Conservation (phyloP, 257 asterid genomes). For the Vinca minor region DNA sequence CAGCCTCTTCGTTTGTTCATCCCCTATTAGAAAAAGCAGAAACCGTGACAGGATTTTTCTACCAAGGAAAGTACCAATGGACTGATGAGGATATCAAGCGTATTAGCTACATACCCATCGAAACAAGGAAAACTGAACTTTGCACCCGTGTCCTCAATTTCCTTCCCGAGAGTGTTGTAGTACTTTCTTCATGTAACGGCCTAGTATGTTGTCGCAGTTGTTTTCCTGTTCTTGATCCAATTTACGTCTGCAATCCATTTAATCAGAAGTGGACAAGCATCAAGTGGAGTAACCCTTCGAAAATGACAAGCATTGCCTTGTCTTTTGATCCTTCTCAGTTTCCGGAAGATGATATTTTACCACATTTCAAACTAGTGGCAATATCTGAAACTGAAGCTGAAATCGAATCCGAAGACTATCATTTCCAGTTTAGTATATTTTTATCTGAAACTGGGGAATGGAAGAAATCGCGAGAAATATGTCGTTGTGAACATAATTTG, state of each 20-base stretch:
- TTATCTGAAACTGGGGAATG: constrained; percentile 39
- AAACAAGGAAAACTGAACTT: constrained; percentile 7
- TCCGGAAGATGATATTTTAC: constrained; percentile 20
- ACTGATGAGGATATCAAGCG: constrained; percentile 20
- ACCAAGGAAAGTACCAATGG: constrained; percentile 43
- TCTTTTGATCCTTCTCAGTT: constrained; percentile 39
- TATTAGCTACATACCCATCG: constrained; percentile 42
- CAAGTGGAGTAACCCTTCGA: constrained; percentile 33
- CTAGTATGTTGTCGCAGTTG: constrained; percentile 53
- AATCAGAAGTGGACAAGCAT: constrained; percentile 39
- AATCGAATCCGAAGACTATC: constrained; percentile 8
- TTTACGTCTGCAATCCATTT: constrained; percentile 64
- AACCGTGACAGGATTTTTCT: constrained; percentile 47
- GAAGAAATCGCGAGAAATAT: constrained; percentile 35
- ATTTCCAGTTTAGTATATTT: constrained; percentile 37
- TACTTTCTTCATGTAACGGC: constrained; percentile 45
- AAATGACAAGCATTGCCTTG: constrained; percentile 32
- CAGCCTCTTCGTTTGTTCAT: constrained; percentile 37
- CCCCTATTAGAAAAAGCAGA: constrained; percentile 32
- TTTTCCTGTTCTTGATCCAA: constrained; percentile 28
- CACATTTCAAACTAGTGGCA: constrained; percentile 42
- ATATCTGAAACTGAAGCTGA: constrained; percentile 17
- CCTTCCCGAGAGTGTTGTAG: constrained; percentile 46
- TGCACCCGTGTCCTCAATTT: constrained; percentile 30
- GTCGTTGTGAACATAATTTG: constrained; percentile 21